These are phyloP conservation scores for Aspergillus melleus DNA, from an alignment of 2,329 filamentous ascomycete species.

Conservation along the genomic window DNA sequence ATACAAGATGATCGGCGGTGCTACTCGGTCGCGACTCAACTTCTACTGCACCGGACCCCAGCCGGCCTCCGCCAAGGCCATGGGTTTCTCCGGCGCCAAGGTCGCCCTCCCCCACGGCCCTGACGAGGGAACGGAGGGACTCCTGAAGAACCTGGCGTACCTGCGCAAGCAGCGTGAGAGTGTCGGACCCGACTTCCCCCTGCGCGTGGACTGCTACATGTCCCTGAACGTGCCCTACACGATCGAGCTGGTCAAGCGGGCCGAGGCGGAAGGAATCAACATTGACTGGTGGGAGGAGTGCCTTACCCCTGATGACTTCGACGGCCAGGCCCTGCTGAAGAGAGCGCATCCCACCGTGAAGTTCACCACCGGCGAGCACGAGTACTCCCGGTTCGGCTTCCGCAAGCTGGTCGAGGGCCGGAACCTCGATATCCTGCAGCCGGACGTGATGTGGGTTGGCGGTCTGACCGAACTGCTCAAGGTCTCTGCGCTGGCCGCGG, in stretches of 20 bases:
- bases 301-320: constrained; percentile 84
- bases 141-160: constrained; percentile 88
- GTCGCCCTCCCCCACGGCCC: constrained; percentile 87
- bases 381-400: constrained; percentile 93
- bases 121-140: constrained; percentile 77
- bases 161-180: constrained; percentile 79
- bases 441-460: constrained; percentile 96
- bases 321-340: constrained; percentile 88
- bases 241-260: constrained; percentile 83
- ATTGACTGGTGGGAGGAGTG: constrained; percentile 99
- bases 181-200: constrained; percentile 84
- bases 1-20: constrained; percentile 89
- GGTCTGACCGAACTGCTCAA: constrained; percentile 90
- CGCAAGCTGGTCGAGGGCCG: constrained; percentile 89
- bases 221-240: constrained; percentile 89
- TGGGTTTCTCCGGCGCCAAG: constrained; percentile 91
- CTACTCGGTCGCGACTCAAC: constrained; percentile 77
- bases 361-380: constrained; percentile 95
- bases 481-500: constrained; percentile 82
- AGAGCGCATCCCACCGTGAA: constrained; percentile 84
- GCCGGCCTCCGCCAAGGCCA: constrained; percentile 73
- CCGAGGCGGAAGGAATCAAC: constrained; percentile 74
- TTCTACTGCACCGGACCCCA: constrained; percentile 96
- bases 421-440: constrained; percentile 91
- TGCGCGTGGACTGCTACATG: constrained; percentile 98